Evolutionary conservation across 2,329 filamentous ascomycete species (phyloP).

Genomic region (Boeremia lycopersici): DNA sequence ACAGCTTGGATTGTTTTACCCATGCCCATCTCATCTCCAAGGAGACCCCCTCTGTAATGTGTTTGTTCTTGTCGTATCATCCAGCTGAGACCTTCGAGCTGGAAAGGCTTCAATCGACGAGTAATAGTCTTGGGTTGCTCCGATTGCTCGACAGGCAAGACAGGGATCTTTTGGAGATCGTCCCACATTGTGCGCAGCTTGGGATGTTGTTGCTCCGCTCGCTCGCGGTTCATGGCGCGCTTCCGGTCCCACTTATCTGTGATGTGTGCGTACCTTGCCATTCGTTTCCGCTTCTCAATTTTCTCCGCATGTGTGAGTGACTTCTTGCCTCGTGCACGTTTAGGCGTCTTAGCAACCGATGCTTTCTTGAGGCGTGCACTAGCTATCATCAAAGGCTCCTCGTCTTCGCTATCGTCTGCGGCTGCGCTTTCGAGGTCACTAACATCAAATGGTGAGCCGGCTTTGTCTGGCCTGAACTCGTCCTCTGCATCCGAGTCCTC

Average conservation of each 20-base stretch:
- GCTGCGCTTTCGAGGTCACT: slow-evolving; percentile 23
- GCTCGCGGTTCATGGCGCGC: slow-evolving; percentile 63
- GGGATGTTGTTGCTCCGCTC: slow-evolving; percentile 78
- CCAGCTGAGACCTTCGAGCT: slow-evolving; percentile 92
- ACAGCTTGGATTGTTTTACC: slow-evolving; percentile 99
- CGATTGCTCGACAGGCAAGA: slow-evolving; percentile 68
- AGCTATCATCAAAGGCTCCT: slow-evolving; percentile 31
- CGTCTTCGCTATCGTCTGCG: slow-evolving; percentile 36
- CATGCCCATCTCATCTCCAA: slow-evolving; percentile 98
- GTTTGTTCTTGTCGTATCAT: slow-evolving; percentile 89
- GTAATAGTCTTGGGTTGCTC: slow-evolving; percentile 78
- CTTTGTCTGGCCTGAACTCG: slow-evolving; percentile 37
- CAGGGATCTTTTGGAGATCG: slow-evolving; percentile 69
- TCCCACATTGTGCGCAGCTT: slow-evolving; percentile 84
- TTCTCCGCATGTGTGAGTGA: slow-evolving; percentile 33
- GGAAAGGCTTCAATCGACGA: slow-evolving; percentile 87
- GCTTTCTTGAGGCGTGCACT: slow-evolving; percentile 26
- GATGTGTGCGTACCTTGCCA: slow-evolving; percentile 41
- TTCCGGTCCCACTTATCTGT: slow-evolving; percentile 49
- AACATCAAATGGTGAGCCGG: slow-evolving; percentile 22
- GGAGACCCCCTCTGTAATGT: slow-evolving; percentile 83
- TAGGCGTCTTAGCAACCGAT: slow-evolving; percentile 10
- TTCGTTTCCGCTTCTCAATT: slow-evolving; percentile 25
- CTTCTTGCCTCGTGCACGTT: slow-evolving; percentile 30
- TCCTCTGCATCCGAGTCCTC: slow-evolving; percentile 34